Conservation (phyloP, 345 rosid genomes). For the Linum usitatissimum region DNA sequence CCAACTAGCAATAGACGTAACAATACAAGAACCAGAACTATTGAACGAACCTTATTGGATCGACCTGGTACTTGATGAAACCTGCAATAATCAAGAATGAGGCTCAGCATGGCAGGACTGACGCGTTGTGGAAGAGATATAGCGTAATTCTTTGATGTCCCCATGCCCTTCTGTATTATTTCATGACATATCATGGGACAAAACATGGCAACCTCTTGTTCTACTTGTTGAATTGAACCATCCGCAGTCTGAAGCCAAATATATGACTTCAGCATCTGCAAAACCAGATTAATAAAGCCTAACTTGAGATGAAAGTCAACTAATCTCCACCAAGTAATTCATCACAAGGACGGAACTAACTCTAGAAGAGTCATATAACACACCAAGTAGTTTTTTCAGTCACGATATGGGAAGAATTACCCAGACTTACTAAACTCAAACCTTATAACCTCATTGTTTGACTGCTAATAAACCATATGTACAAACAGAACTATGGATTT, state of each 20-base stretch:
- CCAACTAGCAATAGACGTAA: not conserved
- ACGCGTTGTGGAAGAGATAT: slow-evolving; percentile 81
- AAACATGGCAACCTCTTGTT: slow-evolving; percentile 86
- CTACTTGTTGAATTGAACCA: slow-evolving; percentile 84
- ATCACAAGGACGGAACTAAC: not conserved
- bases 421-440: no score
- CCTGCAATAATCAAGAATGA: slow-evolving; percentile 74
- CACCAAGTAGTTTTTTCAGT: not conserved
- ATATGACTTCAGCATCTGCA: slow-evolving; percentile 48
- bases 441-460: no score
- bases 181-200: slow-evolving; percentile 86
- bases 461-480: not conserved
- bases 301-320: slow-evolving; percentile 1
- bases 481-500: not conserved
- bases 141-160: slow-evolving; percentile 71
- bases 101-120: slow-evolving; percentile 61
- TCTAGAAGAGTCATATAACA: not conserved
- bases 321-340: not conserved
- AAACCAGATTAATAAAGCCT: slow-evolving; percentile 5
- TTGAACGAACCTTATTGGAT: slow-evolving; percentile 53
- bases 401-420: not conserved
- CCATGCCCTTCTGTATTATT: slow-evolving; percentile 61
- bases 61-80: slow-evolving; percentile 77
- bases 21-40: not conserved
- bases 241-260: slow-evolving; percentile 87